Base-by-base conservation (phyloP, 495 filamentous ascomycete genomes). In the Penicillium taxi region DNA sequence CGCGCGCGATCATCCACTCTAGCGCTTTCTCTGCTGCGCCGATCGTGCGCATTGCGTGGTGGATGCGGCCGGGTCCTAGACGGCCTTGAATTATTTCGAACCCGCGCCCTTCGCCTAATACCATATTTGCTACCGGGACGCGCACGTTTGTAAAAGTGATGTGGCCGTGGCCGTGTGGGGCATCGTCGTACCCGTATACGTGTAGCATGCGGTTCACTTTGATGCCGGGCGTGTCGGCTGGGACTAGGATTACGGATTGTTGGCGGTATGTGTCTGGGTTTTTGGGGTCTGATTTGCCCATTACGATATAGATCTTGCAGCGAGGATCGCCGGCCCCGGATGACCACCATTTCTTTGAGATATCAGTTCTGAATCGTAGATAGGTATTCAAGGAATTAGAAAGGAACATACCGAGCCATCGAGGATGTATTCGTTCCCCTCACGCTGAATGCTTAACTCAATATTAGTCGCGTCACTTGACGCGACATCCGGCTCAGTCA, bases 51-150 rank as follows among this genome's bases (percentile, higher is more conserved):
- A 94, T 94, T 35, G 83, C 84, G 64, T 94, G 89, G 65, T 94
- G 89, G 56, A 95, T 94, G 25, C 89, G 82, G 9, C 89, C 88
- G 13, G 89, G 88, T 4, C 88, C 88, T 19, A 95, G 76, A 28
- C 88, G 81, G 22, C 89, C 88, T 58, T 95, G 88, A 59, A 94
- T 94, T 54, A 95, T 94, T 58, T 95, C 89, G 61, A 94, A 94
- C n/a, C 88, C 89, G 30, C 87, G 78, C 39, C 88, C 86, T 56
- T 86, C 83, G 33, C 88, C 89, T 20, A 95, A 78, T 6, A 95
- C 81, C 46, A 95, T 75, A 58, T 84, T 86, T 39, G 70, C 56
- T 5, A 68, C 71, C 12, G 86, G 87, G 0, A 95, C 80, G 41
- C 85, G 82, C 29, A 91, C 88, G 51, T 94, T 78, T 17, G 78